Evolutionary conservation across 768 basidiomycete species (phyloP).

Genomic region (Termitomyces sp.): DNA sequence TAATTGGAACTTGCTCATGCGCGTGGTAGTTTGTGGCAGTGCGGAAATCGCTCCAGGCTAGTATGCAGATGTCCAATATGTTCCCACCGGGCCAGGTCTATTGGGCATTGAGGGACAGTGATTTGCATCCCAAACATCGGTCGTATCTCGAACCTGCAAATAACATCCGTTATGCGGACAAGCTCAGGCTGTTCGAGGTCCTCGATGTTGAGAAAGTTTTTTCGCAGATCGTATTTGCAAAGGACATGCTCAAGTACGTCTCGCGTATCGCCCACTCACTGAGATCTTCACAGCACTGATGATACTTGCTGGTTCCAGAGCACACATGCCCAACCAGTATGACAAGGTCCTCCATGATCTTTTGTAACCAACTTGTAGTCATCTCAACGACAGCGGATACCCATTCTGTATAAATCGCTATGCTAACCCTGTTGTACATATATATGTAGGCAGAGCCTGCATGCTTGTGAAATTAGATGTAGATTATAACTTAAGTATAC

Average conservation of each 20-base stretch:
- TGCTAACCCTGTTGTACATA: not conserved
- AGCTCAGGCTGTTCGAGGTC: slow-evolving; percentile 72
- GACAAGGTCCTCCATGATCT: slow-evolving; percentile 71
- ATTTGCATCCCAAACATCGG: slow-evolving; percentile 57
- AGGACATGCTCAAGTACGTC: slow-evolving; percentile 74
- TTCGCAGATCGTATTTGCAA: slow-evolving; percentile 73
- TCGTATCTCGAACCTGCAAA: slow-evolving; percentile 18
- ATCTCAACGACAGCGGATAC: not conserved
- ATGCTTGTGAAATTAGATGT: not conserved
- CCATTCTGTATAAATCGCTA: slow-evolving; percentile 1
- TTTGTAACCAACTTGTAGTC: slow-evolving; percentile 27
- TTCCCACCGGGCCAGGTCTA: slow-evolving; percentile 75
- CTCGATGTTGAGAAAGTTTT: slow-evolving; percentile 73
- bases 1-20: not conserved
- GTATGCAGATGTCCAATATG: slow-evolving; percentile 68
- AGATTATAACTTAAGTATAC: slow-evolving; percentile 9
- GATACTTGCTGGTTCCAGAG: slow-evolving; percentile 29
- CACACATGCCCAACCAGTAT: slow-evolving; percentile 79
- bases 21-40: slow-evolving; percentile 62
- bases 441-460: not conserved
- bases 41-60: slow-evolving; percentile 80
- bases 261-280: slow-evolving; percentile 13
- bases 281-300: not conserved
- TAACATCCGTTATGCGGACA: slow-evolving; percentile 29
- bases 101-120: slow-evolving; percentile 73